Conservation (phyloP, 192 early-diverging fungal genomes). For the Entomortierella parvispora region DNA sequence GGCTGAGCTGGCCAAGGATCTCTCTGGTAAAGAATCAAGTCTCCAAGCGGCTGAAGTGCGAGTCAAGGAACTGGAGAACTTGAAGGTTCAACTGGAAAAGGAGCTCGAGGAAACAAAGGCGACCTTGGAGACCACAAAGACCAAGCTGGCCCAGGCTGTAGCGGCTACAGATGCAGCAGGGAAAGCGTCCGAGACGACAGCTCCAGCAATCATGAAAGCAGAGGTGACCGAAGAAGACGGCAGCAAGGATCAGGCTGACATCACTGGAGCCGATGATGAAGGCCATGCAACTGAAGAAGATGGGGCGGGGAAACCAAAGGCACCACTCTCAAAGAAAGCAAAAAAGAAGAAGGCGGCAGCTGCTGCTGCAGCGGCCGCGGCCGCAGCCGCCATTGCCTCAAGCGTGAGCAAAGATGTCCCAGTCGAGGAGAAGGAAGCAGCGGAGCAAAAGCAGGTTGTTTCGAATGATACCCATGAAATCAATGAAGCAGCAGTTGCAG, state of each 20-base stretch:
- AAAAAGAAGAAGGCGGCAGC: slow-evolving; percentile 34
- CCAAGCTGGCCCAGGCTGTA: no score
- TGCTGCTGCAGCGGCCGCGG: slow-evolving; percentile 8
- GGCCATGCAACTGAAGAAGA: slow-evolving; percentile 35
- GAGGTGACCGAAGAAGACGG: slow-evolving; percentile 20
- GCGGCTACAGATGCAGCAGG: slow-evolving; percentile 16
- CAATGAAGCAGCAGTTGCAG: not conserved
- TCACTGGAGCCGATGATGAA: slow-evolving; percentile 26
- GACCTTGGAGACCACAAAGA: slow-evolving; percentile 10
- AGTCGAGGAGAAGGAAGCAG: not conserved
- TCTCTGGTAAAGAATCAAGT: slow-evolving; percentile 13
- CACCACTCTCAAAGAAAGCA: slow-evolving; percentile 39
- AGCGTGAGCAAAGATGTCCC: not conserved
- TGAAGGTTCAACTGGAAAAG: slow-evolving; percentile 20
- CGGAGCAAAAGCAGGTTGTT: not conserved
- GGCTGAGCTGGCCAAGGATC: slow-evolving; percentile 21
- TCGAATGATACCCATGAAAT: not conserved
- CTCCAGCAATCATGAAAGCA: no score
- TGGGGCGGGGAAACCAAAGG: slow-evolving; percentile 12
- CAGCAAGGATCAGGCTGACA: slow-evolving; percentile 14
- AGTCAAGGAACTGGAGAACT: slow-evolving; percentile 16
- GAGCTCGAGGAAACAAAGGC: slow-evolving; percentile 21
- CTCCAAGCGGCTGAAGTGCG: slow-evolving; percentile 7
- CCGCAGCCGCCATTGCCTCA: not conserved
- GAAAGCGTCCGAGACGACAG: not conserved